Evolutionary conservation across 108 stramenopile species (phyloP).

Genomic region (Seminavis robusta): DNA sequence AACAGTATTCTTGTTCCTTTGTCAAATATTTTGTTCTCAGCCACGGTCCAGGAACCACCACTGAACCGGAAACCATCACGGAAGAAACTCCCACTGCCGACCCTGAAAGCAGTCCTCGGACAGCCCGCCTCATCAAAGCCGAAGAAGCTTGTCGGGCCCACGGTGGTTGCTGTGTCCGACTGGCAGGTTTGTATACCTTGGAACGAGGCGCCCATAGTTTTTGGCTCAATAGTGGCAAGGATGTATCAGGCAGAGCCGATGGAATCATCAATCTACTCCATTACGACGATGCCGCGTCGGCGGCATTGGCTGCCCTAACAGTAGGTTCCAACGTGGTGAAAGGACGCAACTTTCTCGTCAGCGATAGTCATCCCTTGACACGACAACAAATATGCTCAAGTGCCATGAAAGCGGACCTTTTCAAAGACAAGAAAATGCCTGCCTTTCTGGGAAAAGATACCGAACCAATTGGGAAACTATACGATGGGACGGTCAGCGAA

Average conservation of each 20-base stretch:
- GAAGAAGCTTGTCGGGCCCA: constrained; percentile 43
- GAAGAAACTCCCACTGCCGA: constrained; percentile 52
- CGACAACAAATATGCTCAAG: constrained; percentile 77
- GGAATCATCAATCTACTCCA: constrained; percentile 84
- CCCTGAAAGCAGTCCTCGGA: constrained; percentile 48
- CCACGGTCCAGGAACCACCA: constrained; percentile 13
- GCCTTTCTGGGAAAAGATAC: constrained; percentile 44
- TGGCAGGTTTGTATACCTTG: constrained; percentile 78
- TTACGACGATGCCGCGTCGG: constrained; percentile 84
- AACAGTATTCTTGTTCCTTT: neutral
- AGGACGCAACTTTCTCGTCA: constrained; percentile 65
- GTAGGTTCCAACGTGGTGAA: constrained; percentile 18
- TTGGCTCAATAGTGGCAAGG: constrained; percentile 64
- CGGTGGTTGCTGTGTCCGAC: constrained; percentile 64
- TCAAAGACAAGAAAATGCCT: constrained; percentile 52
- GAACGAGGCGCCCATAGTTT: constrained; percentile 86
- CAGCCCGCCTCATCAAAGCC: constrained; percentile 56
- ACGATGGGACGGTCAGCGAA: constrained; percentile 75
- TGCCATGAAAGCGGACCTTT: constrained; percentile 53
- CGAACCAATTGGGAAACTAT: constrained; percentile 40
- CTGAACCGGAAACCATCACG: constrained; percentile 48
- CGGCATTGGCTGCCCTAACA: constrained; percentile 61
- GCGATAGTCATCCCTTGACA: constrained; percentile 80
- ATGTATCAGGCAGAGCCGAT: constrained; percentile 66
- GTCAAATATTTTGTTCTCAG: neutral